Evolutionary conservation across 1,139 yeast genomes (phyloP).

Genomic region (Protomyces lactucae-debilis): DNA sequence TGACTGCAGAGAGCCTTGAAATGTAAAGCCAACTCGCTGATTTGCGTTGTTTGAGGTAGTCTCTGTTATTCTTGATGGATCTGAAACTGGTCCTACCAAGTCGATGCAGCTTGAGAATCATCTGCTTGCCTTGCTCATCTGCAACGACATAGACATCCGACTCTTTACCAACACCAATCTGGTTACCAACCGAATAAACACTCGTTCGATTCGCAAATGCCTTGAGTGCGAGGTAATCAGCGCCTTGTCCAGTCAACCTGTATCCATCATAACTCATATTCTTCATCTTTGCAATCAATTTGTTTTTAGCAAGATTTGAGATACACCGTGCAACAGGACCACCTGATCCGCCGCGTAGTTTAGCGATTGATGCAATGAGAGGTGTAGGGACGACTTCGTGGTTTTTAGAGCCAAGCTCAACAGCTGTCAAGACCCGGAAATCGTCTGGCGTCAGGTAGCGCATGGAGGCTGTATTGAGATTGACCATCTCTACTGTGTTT

Average conservation of each 20-base stretch:
- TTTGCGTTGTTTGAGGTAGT: constrained; percentile 67
- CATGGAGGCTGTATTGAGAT: constrained; percentile 88
- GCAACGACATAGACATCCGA: constrained; percentile 90
- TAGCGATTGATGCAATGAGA: constrained; percentile 74
- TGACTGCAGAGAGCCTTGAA: constrained; percentile 83
- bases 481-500: constrained; percentile 36
- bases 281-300: constrained; percentile 67
- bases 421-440: constrained; percentile 81
- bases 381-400: constrained; percentile 93
- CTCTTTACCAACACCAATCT: constrained; percentile 95
- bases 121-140: constrained; percentile 57
- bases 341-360: constrained; percentile 68
- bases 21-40: constrained; percentile 86
- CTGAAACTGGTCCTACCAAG: constrained; percentile 89
- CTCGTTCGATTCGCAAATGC: constrained; percentile 68
- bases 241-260: constrained; percentile 79
- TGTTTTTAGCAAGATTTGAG: constrained; percentile 80
- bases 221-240: constrained; percentile 83
- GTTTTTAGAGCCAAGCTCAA: constrained; percentile 83
- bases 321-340: constrained; percentile 61
- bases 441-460: constrained; percentile 86
- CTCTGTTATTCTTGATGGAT: constrained; percentile 89
- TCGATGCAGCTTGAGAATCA: constrained; percentile 83
- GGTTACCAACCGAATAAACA: constrained; percentile 73
- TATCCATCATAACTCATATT: constrained; percentile 69